Conservation (phyloP, 2,329 filamentous ascomycete genomes). For the Xylaria arbuscula region DNA sequence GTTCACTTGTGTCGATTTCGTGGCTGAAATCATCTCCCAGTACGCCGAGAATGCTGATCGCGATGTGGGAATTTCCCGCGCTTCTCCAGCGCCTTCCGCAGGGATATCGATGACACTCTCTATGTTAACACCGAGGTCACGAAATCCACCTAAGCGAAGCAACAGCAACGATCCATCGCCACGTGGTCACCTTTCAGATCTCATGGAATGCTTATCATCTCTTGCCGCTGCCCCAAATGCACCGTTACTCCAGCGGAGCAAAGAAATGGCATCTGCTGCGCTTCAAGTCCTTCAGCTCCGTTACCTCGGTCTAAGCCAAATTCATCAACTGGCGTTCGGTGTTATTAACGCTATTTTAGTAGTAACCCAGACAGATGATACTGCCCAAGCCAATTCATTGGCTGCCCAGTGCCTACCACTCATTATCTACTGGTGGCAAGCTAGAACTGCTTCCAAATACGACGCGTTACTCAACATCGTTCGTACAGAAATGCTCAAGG, state of each 20-base stretch:
- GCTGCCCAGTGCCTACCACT: conserved; percentile 74
- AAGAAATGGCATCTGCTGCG: conserved; percentile 66
- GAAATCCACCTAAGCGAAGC: conserved; percentile 41
- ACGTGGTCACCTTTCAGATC: conserved; percentile 59
- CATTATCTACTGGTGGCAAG: conserved; percentile 80
- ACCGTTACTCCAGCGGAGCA: conserved; percentile 68
- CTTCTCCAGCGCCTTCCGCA: conserved; percentile 60
- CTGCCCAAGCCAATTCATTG: conserved; percentile 68
- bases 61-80: conserved; percentile 53
- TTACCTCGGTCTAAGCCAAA: conserved; percentile 67
- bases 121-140: conserved; percentile 50
- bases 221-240: conserved; percentile 75
- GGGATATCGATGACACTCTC: conserved; percentile 46
- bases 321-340: conserved; percentile 79
- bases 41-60: conserved; percentile 58
- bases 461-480: conserved; percentile 69
- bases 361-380: conserved; percentile 74
- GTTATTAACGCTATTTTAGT: conserved; percentile 78
- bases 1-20: conserved; percentile 77
- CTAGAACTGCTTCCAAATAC: conserved; percentile 71
- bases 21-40: conserved; percentile 69
- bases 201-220: conserved; percentile 73
- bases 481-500: conserved; percentile 81
- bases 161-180: conserved; percentile 45
- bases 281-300: conserved; percentile 71